Conservation (phyloP, 345 rosid genomes). For the Eucalyptus sp. region DNA sequence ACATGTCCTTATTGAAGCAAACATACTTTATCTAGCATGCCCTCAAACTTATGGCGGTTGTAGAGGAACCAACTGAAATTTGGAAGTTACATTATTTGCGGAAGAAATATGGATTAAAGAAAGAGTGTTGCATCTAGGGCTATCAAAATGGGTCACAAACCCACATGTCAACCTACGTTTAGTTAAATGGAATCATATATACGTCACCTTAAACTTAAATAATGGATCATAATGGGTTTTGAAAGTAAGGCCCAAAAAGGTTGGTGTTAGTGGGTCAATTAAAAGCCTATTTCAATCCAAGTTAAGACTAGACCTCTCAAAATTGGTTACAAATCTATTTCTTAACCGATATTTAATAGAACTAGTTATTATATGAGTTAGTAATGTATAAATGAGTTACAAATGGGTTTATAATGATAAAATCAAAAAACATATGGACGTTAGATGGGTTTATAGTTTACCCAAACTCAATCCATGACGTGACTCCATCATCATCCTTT, state of each 20-base stretch:
- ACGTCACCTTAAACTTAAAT: background rate
- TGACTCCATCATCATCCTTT: background rate
- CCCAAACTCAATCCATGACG: background rate
- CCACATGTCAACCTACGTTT: background rate
- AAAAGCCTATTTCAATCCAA: background rate
- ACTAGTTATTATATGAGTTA: no score
- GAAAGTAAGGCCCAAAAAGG: background rate
- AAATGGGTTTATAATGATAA: no score
- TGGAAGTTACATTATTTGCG: background rate
- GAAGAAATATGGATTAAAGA: background rate
- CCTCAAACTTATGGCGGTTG: background rate
- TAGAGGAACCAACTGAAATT: background rate
- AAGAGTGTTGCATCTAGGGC: background rate
- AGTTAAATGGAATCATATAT: background rate
- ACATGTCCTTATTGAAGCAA: background rate
- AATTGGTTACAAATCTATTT: no score
- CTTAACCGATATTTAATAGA: background rate
- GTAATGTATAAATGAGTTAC: background rate
- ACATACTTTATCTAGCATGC: background rate
- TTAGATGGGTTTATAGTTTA: background rate
- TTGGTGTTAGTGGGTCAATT: background rate
- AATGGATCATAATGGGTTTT: background rate
- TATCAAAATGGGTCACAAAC: background rate
- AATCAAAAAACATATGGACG: fast-evolving
- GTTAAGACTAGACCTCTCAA: fast-evolving